A percentile compares a stretch with the other conserved stretches of the same genome.
phyloP scores from a whole-genome alignment of 1,139 yeast species.

The Arxiozyma telluris region DNA sequence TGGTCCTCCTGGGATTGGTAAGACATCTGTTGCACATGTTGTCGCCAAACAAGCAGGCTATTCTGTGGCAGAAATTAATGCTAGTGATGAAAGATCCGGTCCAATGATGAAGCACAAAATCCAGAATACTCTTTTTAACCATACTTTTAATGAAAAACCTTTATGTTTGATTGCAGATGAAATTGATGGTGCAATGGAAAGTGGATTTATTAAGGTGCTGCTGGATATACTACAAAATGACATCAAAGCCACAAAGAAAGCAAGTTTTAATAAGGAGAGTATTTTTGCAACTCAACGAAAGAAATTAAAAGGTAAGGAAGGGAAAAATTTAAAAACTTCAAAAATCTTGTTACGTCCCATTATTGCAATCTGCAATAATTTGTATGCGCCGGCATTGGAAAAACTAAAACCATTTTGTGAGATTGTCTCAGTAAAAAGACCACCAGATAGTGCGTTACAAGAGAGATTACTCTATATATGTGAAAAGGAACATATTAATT shows the following conservation, averaged over 20 bases:
- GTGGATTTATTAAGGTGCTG: slow-evolving; percentile 67
- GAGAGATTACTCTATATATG: slow-evolving; percentile 45
- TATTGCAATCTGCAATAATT: slow-evolving; percentile 85
- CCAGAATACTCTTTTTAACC: slow-evolving; percentile 59
- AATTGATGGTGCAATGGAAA: slow-evolving; percentile 80
- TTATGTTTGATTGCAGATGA: slow-evolving; percentile 82
- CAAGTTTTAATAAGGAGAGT: slow-evolving; percentile 11
- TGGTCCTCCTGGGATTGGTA: slow-evolving; percentile 96
- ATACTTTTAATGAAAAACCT: slow-evolving; percentile 51
- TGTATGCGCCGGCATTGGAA: slow-evolving; percentile 65
- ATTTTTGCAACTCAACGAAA: slow-evolving; percentile 12
- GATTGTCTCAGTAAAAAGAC: slow-evolving; percentile 54
- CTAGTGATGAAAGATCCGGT: slow-evolving; percentile 75
- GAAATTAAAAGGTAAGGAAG: slow-evolving; percentile 15
- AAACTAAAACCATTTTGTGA: slow-evolving; percentile 67
- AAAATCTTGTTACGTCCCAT: slow-evolving; percentile 68
- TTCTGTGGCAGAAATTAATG: slow-evolving; percentile 75
- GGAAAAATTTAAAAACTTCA: slow-evolving; percentile 21
- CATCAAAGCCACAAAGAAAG: slow-evolving; percentile 34
- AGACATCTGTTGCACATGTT: slow-evolving; percentile 81
- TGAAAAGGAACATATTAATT: slow-evolving; percentile 35
- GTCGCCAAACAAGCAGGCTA: slow-evolving; percentile 79
- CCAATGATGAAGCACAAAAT: slow-evolving; percentile 50
- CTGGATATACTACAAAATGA: slow-evolving; percentile 56
- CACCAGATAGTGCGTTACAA: slow-evolving; percentile 43